phyloP scores from a whole-genome alignment of 768 basidiomycete genomes.

The Tylopilus sp. region DNA sequence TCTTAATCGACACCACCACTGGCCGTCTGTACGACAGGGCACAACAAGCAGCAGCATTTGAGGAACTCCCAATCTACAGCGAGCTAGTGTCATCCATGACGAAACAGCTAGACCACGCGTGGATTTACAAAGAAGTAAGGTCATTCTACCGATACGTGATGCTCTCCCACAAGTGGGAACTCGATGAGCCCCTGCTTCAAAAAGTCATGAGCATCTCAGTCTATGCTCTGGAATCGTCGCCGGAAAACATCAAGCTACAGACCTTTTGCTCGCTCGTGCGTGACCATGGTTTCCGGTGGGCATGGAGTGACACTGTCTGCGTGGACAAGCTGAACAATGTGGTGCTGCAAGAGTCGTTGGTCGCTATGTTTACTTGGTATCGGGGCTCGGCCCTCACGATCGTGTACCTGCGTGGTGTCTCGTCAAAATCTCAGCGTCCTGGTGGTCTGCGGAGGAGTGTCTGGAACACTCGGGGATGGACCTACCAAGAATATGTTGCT shows the following conservation, averaged over 20 bases:
- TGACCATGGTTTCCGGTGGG: background rate
- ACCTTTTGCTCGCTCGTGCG: background rate
- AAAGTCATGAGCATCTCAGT: background rate
- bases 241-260: background rate
- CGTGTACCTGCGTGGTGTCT: conserved; percentile 1
- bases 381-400: background rate
- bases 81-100: too few species aligned
- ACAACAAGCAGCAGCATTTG: too few species aligned
- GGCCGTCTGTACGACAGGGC: too few species aligned
- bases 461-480: conserved; percentile 4
- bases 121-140: too few species aligned
- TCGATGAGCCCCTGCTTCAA: too few species aligned
- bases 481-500: background rate
- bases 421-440: background rate
- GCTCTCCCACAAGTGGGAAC: too few species aligned
- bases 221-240: background rate
- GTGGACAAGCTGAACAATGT: conserved; percentile 1
- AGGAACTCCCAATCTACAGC: too few species aligned
- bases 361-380: conserved; percentile 10
- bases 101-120: too few species aligned
- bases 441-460: background rate
- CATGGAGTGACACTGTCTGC: conserved; percentile 3
- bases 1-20: background rate
- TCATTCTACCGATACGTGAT: too few species aligned
- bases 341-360: background rate